Percentiles rank a stretch among this genome's conserved stretches.
Evolutionary conservation across 176 grass and related monocot species (phyloP).

Genomic region (Melocanna baccifera): DNA sequence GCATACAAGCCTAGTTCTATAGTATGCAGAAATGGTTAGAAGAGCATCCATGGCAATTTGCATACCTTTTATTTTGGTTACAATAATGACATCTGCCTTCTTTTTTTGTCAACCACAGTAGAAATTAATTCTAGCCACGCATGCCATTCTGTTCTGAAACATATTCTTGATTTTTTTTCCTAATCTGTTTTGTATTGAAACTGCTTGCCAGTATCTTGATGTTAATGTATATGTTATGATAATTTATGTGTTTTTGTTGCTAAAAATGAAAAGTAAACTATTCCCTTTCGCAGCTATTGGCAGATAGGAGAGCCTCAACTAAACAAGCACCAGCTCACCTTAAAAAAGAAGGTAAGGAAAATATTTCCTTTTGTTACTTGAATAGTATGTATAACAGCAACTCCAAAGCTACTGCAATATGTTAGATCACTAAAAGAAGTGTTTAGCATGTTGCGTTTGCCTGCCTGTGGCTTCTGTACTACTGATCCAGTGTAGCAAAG

Average conservation of each 20-base stretch:
- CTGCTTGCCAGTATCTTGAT: background rate
- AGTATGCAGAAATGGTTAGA: background rate
- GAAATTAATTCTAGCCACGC: background rate
- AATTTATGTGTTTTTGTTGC: slow-evolving; percentile 7
- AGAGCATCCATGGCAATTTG: background rate
- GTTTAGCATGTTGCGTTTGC: background rate
- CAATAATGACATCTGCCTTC: background rate
- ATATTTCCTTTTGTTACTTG: background rate
- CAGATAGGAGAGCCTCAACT: slow-evolving; percentile 56
- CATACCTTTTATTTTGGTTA: background rate
- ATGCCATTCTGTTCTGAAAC: background rate
- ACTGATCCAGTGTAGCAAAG: background rate
- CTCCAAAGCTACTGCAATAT: background rate
- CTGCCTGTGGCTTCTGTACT: background rate
- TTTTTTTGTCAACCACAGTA: background rate
- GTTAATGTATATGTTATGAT: background rate
- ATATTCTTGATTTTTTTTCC: background rate
- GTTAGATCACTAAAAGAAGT: background rate
- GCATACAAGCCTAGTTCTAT: background rate
- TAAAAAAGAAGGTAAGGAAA: slow-evolving; percentile 62
- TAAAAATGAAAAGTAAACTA: slow-evolving; percentile 1
- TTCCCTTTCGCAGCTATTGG: slow-evolving; percentile 52
- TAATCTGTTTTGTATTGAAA: background rate
- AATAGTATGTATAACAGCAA: background rate
- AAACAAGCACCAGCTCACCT: slow-evolving; percentile 36